Conservation (phyloP, 2,329 filamentous ascomycete genomes). For the Purpureocillium lavendulum region DNA sequence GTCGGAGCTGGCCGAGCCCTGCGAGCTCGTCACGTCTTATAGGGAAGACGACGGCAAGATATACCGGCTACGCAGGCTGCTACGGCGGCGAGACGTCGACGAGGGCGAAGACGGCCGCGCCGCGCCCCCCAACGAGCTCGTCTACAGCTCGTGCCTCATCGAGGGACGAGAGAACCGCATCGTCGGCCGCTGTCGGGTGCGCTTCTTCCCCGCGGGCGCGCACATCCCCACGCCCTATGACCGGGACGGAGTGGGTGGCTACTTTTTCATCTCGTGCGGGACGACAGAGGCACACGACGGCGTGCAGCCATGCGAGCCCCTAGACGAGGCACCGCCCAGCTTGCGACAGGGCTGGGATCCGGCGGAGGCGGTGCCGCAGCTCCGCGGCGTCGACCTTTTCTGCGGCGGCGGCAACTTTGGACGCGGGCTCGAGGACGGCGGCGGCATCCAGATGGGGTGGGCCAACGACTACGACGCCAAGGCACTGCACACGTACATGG, state of each 20-base stretch:
- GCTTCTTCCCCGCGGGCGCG: slow-evolving; percentile 38
- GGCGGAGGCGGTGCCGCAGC: slow-evolving; percentile 18
- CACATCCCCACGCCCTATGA: slow-evolving; percentile 55
- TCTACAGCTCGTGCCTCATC: slow-evolving; percentile 41
- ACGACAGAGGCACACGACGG: slow-evolving; percentile 3
- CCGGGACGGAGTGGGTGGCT: slow-evolving; percentile 54
- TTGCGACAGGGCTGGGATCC: slow-evolving; percentile 51
- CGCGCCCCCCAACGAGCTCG: slow-evolving; percentile 47
- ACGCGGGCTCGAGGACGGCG: slow-evolving; percentile 64
- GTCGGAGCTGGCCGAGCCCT: slow-evolving; percentile 45
- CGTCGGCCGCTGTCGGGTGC: slow-evolving; percentile 49
- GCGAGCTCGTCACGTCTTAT: slow-evolving; percentile 39
- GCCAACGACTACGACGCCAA: slow-evolving; percentile 57
- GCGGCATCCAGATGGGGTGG: slow-evolving; percentile 55
- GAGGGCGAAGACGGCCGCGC: slow-evolving; percentile 8
- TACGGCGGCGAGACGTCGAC: slow-evolving; percentile 37
- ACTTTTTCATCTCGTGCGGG: slow-evolving; percentile 52
- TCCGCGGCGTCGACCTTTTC: slow-evolving; percentile 63
- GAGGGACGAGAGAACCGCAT: slow-evolving; percentile 32
- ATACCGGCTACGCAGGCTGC: slow-evolving; percentile 40
- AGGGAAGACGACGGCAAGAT: slow-evolving; percentile 9
- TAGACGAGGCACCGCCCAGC: slow-evolving; percentile 22
- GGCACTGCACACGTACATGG: slow-evolving; percentile 66
- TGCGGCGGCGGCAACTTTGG: slow-evolving; percentile 74
- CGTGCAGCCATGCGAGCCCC: slow-evolving; percentile 19